These are phyloP conservation scores for Aspergillus floridensis DNA, from an alignment of 2,329 filamentous ascomycete genomes.

Conservation along the genomic window DNA sequence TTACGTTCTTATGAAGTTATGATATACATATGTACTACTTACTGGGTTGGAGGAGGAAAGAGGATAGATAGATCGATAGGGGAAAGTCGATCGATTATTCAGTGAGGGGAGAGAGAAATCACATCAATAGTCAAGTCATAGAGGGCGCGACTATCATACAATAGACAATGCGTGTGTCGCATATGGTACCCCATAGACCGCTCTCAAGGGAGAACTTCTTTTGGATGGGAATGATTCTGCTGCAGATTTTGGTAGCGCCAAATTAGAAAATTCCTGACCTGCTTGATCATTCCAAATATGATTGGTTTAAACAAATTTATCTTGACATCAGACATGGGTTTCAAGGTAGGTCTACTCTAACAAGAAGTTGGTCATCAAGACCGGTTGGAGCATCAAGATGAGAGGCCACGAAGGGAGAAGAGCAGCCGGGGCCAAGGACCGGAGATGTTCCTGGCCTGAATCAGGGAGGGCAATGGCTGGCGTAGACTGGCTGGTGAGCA, in stretches of 20 bases:
- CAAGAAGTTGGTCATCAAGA: background rate
- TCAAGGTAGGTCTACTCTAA: background rate
- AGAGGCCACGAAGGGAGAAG: constrained; percentile 10
- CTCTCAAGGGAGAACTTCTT: background rate
- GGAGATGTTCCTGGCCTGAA: constrained; percentile 26
- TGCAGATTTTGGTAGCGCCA: background rate
- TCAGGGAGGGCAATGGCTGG: constrained; percentile 22
- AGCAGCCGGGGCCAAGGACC: constrained; percentile 19
- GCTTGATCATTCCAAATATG: background rate
- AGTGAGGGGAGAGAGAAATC: background rate
- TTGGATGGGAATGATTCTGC: background rate
- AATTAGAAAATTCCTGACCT: background rate
- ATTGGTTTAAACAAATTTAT: background rate
- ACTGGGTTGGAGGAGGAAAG: background rate
- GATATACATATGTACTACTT: background rate
- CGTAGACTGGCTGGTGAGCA: constrained; percentile 21
- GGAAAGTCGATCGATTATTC: background rate
- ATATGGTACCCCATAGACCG: background rate
- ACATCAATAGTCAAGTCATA: background rate
- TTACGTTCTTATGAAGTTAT: constrained; percentile 12
- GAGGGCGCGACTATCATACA: background rate
- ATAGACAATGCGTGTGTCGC: background rate
- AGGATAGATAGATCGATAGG: background rate
- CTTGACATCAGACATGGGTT: background rate
- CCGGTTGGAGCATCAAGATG: background rate